Percentiles rank a stretch among this genome's conserved stretches.
phyloP scores from a whole-genome alignment of 345 rosid genomes.

The Gossypium australe region DNA sequence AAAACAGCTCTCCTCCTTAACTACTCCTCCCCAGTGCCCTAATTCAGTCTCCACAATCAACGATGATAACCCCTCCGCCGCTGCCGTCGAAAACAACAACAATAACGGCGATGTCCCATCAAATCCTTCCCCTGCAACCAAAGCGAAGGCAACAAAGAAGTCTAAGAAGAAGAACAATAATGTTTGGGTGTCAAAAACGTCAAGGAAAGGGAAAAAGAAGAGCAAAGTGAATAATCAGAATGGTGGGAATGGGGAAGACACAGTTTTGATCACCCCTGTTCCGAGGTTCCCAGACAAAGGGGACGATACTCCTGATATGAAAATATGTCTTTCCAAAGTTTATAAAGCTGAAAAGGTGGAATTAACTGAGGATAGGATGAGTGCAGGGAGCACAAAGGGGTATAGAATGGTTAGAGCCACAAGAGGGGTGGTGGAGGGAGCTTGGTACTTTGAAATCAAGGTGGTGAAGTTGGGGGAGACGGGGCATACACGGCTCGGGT shows the following conservation, averaged over 20 bases:
- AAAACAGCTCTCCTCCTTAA: conserved; percentile 46
- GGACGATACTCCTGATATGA: conserved; percentile 66
- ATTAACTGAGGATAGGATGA: conserved; percentile 71
- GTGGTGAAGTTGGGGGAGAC: conserved; percentile 74
- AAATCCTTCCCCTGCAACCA: background rate
- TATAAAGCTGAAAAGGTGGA: conserved; percentile 98
- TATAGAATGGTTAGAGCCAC: conserved; percentile 97
- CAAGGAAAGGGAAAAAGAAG: conserved; percentile 93
- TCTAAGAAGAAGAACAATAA: conserved; percentile 85
- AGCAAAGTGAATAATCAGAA: conserved; percentile 54
- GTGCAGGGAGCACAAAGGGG: conserved; percentile 86
- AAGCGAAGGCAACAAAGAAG: conserved; percentile 41
- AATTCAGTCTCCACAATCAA: conserved; percentile 1
- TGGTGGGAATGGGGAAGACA: conserved; percentile 52
- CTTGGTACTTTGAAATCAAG: conserved; percentile 92
- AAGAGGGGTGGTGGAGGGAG: conserved; percentile 89
- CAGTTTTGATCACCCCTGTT: conserved; percentile 65
- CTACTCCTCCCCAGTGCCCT: conserved; percentile 1
- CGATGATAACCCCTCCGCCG: conserved; percentile 16
- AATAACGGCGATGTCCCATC: conserved; percentile 18
- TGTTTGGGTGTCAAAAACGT: conserved; percentile 81
- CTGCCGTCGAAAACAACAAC: conserved; percentile 15
- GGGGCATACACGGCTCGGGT: conserved; percentile 90
- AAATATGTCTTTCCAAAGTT: conserved; percentile 73
- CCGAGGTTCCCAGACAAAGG: conserved; percentile 74